phyloP scores from a whole-genome alignment of 2,329 filamentous ascomycete genomes.

The Talaromyces marneffei region DNA sequence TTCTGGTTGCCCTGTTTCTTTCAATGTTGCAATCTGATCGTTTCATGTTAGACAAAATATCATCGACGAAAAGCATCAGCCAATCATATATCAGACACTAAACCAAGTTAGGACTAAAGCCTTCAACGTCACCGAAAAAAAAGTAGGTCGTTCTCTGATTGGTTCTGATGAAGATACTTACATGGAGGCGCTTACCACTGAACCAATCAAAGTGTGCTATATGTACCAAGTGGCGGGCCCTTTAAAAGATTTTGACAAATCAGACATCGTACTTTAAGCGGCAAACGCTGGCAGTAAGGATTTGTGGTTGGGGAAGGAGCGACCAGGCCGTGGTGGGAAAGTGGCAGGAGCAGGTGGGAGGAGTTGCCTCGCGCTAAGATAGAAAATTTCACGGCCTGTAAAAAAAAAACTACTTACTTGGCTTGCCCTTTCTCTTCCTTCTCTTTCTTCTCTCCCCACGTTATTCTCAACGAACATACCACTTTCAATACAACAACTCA shows the following conservation, averaged over 20 bases:
- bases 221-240: neutral
- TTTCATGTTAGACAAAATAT: neutral
- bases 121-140: conserved; percentile 5
- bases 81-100: neutral
- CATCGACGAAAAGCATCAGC: neutral
- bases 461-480: conserved; percentile 20
- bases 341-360: conserved; percentile 1
- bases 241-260: neutral
- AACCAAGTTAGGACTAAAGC: neutral
- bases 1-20: neutral
- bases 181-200: neutral
- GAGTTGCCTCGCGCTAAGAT: conserved; percentile 21
- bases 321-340: conserved; percentile 4
- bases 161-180: neutral
- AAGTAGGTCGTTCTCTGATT: neutral
- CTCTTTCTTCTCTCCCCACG: conserved; percentile 19
- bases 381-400: conserved; percentile 23
- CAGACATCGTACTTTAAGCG: neutral
- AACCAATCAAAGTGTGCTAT: neutral
- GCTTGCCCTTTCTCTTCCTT: conserved; percentile 15
- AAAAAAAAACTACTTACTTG: conserved; percentile 15
- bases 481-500: conserved; percentile 19
- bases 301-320: conserved; percentile 3
- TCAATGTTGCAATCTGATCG: neutral
- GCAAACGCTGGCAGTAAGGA: conserved; percentile 6